phyloP scores from a whole-genome alignment of 805 yeast species.

The Cephaloascus fragrans region DNA sequence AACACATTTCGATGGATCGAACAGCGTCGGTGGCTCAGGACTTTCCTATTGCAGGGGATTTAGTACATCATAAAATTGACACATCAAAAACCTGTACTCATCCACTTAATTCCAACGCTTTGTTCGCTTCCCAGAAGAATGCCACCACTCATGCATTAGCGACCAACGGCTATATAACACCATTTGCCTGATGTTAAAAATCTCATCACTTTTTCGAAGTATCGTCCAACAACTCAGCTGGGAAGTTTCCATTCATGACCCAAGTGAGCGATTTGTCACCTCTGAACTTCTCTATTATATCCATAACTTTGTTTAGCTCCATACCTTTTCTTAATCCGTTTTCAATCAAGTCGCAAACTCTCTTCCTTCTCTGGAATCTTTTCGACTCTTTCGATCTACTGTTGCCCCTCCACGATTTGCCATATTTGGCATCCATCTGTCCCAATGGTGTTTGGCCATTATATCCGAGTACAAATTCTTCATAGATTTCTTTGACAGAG shows the following conservation, averaged over 20 bases:
- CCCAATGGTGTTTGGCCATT: constrained; percentile 31
- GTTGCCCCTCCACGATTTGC: constrained; percentile 37
- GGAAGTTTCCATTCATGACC: constrained; percentile 37
- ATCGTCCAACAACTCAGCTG: constrained; percentile 15
- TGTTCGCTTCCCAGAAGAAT: too few species aligned
- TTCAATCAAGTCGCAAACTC: constrained; percentile 32
- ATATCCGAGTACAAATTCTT: constrained; percentile 33
- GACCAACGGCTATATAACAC: too few species aligned
- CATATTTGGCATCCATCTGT: constrained; percentile 31
- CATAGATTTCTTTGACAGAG: constrained; percentile 33
- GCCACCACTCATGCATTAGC: too few species aligned
- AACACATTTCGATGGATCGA: too few species aligned
- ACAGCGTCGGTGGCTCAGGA: too few species aligned
- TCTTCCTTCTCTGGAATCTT: constrained; percentile 31
- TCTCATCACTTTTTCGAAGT: too few species aligned
- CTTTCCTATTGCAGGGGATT: too few species aligned
- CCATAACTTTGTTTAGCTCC: constrained; percentile 29
- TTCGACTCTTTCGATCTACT: constrained; percentile 33
- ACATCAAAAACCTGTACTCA: too few species aligned
- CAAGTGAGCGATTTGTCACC: constrained; percentile 33
- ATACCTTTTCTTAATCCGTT: constrained; percentile 28
- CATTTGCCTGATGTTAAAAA: too few species aligned
- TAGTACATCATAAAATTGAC: too few species aligned
- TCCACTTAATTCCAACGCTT: too few species aligned
- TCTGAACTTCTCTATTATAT: constrained; percentile 29